A percentile compares a stretch with the other conserved stretches of the same genome.
Evolutionary conservation across 176 grass and related monocot genomes (phyloP).

Genomic region (Puccinellia tenuiflora): DNA sequence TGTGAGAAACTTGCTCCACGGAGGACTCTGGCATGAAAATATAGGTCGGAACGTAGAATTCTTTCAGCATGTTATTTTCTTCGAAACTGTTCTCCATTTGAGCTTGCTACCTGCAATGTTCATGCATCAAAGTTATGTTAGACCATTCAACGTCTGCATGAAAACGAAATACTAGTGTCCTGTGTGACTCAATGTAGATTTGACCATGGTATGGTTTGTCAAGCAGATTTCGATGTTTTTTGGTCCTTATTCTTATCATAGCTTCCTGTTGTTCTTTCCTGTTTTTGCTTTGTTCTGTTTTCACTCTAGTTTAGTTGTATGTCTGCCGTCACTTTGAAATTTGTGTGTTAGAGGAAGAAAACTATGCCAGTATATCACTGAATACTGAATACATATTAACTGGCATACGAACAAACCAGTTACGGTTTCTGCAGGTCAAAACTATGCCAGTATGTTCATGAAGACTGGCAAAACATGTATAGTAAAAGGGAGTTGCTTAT

Average conservation of each 20-base stretch:
- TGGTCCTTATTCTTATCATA: background rate
- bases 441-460: background rate
- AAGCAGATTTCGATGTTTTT: background rate
- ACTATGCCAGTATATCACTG: background rate
- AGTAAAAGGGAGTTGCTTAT: background rate
- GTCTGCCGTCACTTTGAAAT: background rate
- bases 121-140: background rate
- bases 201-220: background rate
- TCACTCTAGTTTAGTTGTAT: background rate
- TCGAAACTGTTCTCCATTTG: slow-evolving; percentile 36
- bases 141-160: background rate
- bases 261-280: background rate
- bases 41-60: slow-evolving; percentile 79
- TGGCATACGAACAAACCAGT: background rate
- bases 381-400: background rate
- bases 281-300: background rate
- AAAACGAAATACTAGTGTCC: background rate
- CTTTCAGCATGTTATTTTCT: slow-evolving; percentile 39
- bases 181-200: background rate
- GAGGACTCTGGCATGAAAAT: slow-evolving; percentile 44
- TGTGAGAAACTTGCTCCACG: slow-evolving; percentile 31
- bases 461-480: background rate
- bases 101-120: slow-evolving; percentile 35
- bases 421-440: background rate
- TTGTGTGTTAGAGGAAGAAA: background rate